Evolutionary conservation across 2,329 filamentous ascomycete species (phyloP), one percentile per base, ranked within the genome.

Genomic region (Biscogniauxia marginata): DNA sequence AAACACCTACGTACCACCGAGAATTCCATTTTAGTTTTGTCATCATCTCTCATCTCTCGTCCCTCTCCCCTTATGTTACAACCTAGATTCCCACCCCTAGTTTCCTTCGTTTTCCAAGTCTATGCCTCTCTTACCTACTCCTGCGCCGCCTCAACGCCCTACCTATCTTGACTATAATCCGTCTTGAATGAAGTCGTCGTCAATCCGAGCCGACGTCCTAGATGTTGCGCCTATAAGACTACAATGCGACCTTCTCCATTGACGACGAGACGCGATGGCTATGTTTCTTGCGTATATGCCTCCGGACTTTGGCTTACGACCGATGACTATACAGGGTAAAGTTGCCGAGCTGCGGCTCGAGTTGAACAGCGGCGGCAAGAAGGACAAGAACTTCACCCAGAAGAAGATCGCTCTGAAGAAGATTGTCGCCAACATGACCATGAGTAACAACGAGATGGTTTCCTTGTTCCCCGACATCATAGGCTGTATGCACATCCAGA

Each of bases 381-480:
- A 98, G 80, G 95, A 99, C 79, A 98, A 97, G 84, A 96, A 96
- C 77, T 89, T 91, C 76, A 84, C 88, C 46, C 86, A 86, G 64
- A 99, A 98, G 82, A 98, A 98, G 84, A 96, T 97, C 71, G 93
- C 95, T 9, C 83, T 99, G 61, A 99, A 99, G 84, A 97, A 97
- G 83, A 98, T 99, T 66, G 95, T 99, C 67, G 95, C 95, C 73
- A 99, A 99, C 73, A 99, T 99, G 95, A 99, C 95, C 63, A 99
- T 99, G 95, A 98, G 93, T 84, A 99, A 99, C 78, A 99, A 98
- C 71, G 95, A 99, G 75, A 99, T 99, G 95, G 89, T 98, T 54
- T 92, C 91, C 43, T 80, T 99, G 52, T 99, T 99, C 67, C 92
- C 93, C 18, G 95, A 99, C 71, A 89, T 99, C 58, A 90, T 99